Base-by-base conservation (phyloP, 2,329 filamentous ascomycete species). In the Neopestalotiopsis rosae region DNA sequence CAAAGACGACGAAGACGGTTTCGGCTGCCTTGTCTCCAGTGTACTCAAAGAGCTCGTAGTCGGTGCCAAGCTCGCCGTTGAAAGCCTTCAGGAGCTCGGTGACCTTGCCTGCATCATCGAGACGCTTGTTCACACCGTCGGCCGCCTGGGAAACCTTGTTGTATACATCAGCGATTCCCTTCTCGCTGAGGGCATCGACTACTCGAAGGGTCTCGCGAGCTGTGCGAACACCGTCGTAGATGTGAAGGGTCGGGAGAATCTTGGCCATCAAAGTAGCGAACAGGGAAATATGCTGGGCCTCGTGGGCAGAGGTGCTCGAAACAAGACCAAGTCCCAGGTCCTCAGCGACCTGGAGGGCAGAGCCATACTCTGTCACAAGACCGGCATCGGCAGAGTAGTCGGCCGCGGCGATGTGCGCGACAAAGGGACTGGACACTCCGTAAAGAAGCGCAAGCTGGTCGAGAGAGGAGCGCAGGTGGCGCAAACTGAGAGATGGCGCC, bases 281-380 rank as follows among this genome's bases (percentile, higher is more conserved):
- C n/a, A 97, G 83, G 7, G 94, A 89, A 92, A 97, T 97, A 83
- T 99, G 96, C 86, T 99, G 96, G 63, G 92, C 88, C 84, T 99
- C 96, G 74, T 97, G 95, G 38, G 93, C 90, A 38, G 94, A 97
- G 66, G 90, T 90, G 79, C 94, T 97, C 72, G 93, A 89, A 61
- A 99, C 89, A 57, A 99, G 87, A 61, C 91, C 95, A 34, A 98
- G 86, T 17, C 96, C 95, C 14, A 98, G 88, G 74, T 98, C 96
- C 80, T 98, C 96, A 9, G 94, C 92, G 63, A 95, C 83, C 72
- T 91, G 89, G 76, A 98, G 86, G 3, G 94, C 91, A 56, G 90
- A 89, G 70, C 91, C 90, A 81, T 99, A 99, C 81, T 98, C 95
- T 70, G 94, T 89, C 57, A 97, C 92, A 38, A 99, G 87, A 7